Evolutionary conservation across 495 filamentous ascomycete genomes (phyloP).

Genomic region (Aspergillus bertholletiae): DNA sequence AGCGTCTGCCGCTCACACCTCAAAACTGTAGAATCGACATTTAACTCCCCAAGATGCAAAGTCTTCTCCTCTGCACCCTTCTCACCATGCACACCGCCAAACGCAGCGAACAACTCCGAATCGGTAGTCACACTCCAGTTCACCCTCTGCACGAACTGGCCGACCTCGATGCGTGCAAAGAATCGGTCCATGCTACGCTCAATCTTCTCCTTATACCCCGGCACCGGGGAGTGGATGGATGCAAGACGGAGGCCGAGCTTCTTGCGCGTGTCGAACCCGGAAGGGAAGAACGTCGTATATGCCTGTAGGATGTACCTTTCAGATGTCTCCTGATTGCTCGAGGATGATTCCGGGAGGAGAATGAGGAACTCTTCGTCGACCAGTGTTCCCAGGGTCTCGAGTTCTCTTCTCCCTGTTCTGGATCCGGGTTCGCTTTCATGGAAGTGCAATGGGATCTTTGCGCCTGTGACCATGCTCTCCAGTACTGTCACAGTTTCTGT

Average conservation of each 20-base stretch:
- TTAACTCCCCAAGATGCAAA: slow-evolving; percentile 36
- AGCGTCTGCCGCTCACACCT: slow-evolving; percentile 76
- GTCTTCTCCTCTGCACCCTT: slow-evolving; percentile 42
- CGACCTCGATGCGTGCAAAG: slow-evolving; percentile 50
- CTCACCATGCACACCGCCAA: slow-evolving; percentile 34
- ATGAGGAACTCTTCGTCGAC: slow-evolving; percentile 78
- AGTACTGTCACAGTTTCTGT: slow-evolving; percentile 1
- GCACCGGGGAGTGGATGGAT: slow-evolving; percentile 68
- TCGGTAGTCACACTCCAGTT: slow-evolving; percentile 66
- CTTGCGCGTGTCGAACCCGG: slow-evolving; percentile 61
- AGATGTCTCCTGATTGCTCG: background rate
- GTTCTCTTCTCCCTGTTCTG: slow-evolving; percentile 7
- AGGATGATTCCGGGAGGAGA: slow-evolving; percentile 49
- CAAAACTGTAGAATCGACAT: slow-evolving; percentile 49
- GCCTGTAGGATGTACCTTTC: slow-evolving; percentile 58
- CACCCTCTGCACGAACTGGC: slow-evolving; percentile 33
- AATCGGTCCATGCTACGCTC: slow-evolving; percentile 75
- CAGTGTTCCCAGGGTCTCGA: slow-evolving; percentile 52
- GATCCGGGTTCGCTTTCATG: background rate
- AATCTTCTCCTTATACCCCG: slow-evolving; percentile 66
- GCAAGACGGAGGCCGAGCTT: slow-evolving; percentile 63
- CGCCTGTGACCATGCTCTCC: slow-evolving; percentile 4
- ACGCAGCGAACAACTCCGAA: slow-evolving; percentile 51
- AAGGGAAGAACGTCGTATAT: slow-evolving; percentile 68
- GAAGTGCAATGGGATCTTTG: background rate